A percentile compares a stretch with the other conserved stretches of the same genome.
phyloP scores from a whole-genome alignment of 306 rosid genomes.

The Albizia julibrissin region DNA sequence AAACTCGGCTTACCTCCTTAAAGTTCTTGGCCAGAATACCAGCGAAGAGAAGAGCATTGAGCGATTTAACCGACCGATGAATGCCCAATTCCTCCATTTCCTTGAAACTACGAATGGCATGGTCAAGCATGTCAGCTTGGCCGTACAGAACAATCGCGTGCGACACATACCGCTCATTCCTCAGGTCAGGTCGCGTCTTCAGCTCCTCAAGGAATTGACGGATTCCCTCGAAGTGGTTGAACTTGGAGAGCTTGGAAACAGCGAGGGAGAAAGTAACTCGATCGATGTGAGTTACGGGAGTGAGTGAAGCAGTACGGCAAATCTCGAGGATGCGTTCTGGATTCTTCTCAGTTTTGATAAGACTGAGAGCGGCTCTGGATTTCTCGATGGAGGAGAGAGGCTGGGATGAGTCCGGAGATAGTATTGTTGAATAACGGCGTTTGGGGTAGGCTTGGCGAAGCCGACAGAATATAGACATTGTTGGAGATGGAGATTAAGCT shows the following conservation, averaged over 20 bases:
- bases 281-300: constrained; percentile 69
- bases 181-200: constrained; percentile 64
- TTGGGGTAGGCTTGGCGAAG: constrained; percentile 48
- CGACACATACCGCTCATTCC: constrained; percentile 58
- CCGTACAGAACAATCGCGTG: constrained; percentile 78
- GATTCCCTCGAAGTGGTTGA: constrained; percentile 58
- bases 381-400: constrained; percentile 56
- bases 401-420: constrained; percentile 50
- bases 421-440: constrained; percentile 47
- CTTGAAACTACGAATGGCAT: constrained; percentile 59
- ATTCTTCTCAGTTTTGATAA: constrained; percentile 65
- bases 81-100: constrained; percentile 42
- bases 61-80: constrained; percentile 54
- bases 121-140: constrained; percentile 68
- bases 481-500: not conserved
- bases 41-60: constrained; percentile 69
- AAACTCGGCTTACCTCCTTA: constrained; percentile 60
- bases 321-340: constrained; percentile 66
- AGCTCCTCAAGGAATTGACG: constrained; percentile 57
- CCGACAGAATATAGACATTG: constrained; percentile 59
- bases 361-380: constrained; percentile 55
- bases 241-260: constrained; percentile 55
- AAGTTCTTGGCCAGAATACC: constrained; percentile 57
- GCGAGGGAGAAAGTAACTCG: constrained; percentile 73
- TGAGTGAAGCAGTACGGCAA: constrained; percentile 77